Conservation (phyloP, 2,329 filamentous ascomycete genomes). For the Sphaerostilbella broomeana region DNA sequence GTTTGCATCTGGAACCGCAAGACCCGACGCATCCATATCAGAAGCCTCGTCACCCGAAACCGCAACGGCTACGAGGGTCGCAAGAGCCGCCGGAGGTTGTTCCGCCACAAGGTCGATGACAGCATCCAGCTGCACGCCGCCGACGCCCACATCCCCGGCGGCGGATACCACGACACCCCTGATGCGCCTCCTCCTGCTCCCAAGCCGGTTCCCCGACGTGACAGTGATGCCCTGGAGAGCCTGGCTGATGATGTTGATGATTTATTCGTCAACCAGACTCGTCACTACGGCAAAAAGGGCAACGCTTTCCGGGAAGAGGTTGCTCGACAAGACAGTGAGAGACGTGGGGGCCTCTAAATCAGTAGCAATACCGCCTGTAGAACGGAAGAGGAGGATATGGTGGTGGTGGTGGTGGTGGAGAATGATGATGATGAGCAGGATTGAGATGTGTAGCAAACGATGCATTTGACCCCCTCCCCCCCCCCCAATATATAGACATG, state of each 20-base stretch:
- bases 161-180: slow-evolving; percentile 21
- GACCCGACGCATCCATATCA: slow-evolving; percentile 43
- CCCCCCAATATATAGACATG: too few relatives aligned
- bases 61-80: slow-evolving; percentile 40
- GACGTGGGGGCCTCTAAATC: slow-evolving; percentile 14
- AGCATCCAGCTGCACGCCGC: slow-evolving; percentile 37
- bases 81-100: slow-evolving; percentile 28
- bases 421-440: too few relatives aligned
- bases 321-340: slow-evolving; percentile 38
- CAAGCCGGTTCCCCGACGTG: slow-evolving; percentile 21
- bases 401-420: too few relatives aligned
- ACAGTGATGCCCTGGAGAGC: slow-evolving; percentile 45
- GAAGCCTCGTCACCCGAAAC: slow-evolving; percentile 44
- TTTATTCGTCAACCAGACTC: slow-evolving; percentile 34
- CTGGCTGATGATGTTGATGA: slow-evolving; percentile 41
- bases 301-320: slow-evolving; percentile 48
- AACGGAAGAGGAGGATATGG: too few relatives aligned
- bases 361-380: not conserved
- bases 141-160: slow-evolving; percentile 13
- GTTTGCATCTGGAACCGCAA: slow-evolving; percentile 51
- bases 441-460: too few relatives aligned
- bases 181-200: too few relatives aligned
- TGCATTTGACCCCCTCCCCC: too few relatives aligned
- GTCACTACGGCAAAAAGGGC: slow-evolving; percentile 23
- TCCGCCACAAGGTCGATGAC: slow-evolving; percentile 25